Percentiles rank a stretch among this genome's conserved stretches.
Conservation (phyloP, 495 filamentous ascomycete species). For the Neurospora sp. region DNA sequence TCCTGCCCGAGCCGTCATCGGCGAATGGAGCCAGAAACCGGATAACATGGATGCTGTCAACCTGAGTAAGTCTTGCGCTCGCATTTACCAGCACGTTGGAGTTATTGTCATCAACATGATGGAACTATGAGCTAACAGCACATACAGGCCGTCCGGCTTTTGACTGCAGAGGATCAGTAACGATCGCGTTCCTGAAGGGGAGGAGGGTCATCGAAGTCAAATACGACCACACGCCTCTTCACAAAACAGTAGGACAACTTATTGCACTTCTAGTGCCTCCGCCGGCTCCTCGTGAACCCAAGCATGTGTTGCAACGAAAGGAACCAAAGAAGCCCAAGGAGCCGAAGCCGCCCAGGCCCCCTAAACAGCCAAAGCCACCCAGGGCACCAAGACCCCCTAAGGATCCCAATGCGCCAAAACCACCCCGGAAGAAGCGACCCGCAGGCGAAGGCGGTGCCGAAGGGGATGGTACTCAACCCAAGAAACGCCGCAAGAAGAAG, state of each 20-base stretch:
- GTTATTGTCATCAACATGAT: background rate
- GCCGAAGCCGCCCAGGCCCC: constrained; percentile 41
- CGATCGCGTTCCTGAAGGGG: constrained; percentile 31
- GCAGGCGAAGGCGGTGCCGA: constrained; percentile 2
- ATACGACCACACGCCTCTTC: constrained; percentile 38
- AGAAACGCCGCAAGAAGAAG: constrained; percentile 24
- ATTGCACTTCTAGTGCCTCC: constrained; percentile 28
- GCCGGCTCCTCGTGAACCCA: constrained; percentile 24
- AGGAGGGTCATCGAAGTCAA: constrained; percentile 31
- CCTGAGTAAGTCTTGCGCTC: constrained; percentile 16
- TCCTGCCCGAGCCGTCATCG: constrained; percentile 24
- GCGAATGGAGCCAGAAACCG: constrained; percentile 29
- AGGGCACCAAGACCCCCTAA: background rate
- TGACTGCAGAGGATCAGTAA: constrained; percentile 37
- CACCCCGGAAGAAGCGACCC: constrained; percentile 46
- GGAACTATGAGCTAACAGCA: background rate
- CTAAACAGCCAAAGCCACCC: constrained; percentile 46
- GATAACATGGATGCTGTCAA: constrained; percentile 27
- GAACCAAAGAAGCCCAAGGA: constrained; percentile 33
- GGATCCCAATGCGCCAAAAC: constrained; percentile 27
- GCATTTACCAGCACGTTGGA: background rate
- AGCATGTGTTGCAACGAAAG: constrained; percentile 46
- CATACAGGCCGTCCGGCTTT: constrained; percentile 37
- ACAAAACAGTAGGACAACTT: constrained; percentile 35
- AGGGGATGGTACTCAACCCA: constrained; percentile 9